Evolutionary conservation across 192 early-diverging fungal genomes (phyloP).

Genomic region (Paraglomus occultum): DNA sequence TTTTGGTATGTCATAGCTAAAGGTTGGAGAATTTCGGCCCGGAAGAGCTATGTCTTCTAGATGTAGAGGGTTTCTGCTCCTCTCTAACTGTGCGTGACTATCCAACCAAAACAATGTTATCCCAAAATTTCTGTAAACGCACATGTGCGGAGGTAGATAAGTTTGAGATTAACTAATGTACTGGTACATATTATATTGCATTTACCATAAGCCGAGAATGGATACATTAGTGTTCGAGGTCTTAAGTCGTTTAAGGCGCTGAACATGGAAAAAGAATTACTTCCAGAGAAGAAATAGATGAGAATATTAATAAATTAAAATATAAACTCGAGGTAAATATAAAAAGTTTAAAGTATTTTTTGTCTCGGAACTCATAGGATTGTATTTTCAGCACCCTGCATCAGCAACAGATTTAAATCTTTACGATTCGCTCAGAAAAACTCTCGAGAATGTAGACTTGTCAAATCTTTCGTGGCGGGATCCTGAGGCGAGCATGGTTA

Average conservation of each 20-base stretch:
- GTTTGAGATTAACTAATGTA: slow-evolving; percentile 16
- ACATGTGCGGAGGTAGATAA: neutral
- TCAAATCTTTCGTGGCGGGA: slow-evolving; percentile 10
- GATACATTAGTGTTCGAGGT: slow-evolving; percentile 15
- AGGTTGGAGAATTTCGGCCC: neutral
- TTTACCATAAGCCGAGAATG: slow-evolving; percentile 2
- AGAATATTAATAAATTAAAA: slow-evolving; percentile 26
- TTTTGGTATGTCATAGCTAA: slow-evolving; percentile 23
- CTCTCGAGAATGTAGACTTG: neutral
- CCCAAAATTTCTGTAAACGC: neutral
- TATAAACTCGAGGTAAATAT: slow-evolving; percentile 13
- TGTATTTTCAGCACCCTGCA: slow-evolving; percentile 22
- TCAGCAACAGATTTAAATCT: slow-evolving; percentile 3
- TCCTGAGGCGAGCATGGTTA: slow-evolving; percentile 16
- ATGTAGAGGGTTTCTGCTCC: slow-evolving; percentile 24
- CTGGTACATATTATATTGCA: slow-evolving; percentile 20
- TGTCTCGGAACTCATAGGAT: slow-evolving; percentile 1
- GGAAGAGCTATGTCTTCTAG: slow-evolving; percentile 21
- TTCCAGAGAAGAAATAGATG: slow-evolving; percentile 14
- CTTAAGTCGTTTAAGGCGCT: slow-evolving; percentile 18
- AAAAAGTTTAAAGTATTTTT: slow-evolving; percentile 4
- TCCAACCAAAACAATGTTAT: slow-evolving; percentile 20
- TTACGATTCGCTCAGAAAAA: slow-evolving; percentile 15
- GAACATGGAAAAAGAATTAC: slow-evolving; percentile 2
- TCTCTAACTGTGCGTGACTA: slow-evolving; percentile 25